Base-by-base conservation (phyloP, 2,329 filamentous ascomycete species). In the Microdochium nivale region DNA sequence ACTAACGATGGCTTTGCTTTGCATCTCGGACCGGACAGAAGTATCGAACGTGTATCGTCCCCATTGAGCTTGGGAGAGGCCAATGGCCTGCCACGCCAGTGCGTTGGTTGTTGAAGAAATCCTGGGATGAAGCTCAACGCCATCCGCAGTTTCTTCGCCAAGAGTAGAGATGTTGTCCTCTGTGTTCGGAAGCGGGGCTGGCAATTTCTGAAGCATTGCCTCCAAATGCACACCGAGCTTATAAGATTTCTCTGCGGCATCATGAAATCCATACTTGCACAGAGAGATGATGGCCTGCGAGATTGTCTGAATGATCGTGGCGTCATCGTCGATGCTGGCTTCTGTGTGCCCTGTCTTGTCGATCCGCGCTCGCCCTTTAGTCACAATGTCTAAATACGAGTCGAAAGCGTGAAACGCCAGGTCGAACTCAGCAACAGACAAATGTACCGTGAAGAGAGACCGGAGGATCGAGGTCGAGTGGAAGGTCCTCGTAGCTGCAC, bases 391-490 rank as follows among this genome's bases (percentile, higher is more conserved):
- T 35, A 95, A 75, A 66, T 97, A 99, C 1, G 91, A 91, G 65
- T 95, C 87, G 56, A 96, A 88, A 0, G 94, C 88, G 63, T 90
- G 90, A 66, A 95, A 84, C 1, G 91, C 91, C 48, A 97, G 74
- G 52, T 96, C 89, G 58, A 96, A 97, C 59, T 99, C 92, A 9
- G 90, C 90, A 19, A 96, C 76, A 2, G 90, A 81, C 19, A 92
- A 76, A 66, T 99, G 94, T 2, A 96, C 86, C 11, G 83, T 86
- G 64, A 97, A 97, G 0, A 99, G 76, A 60, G 91, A 82, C 53
- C 92, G 80, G 27, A 99, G 73, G 55, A 97, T 88, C 10, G 90
- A 75, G 1, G 92, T 95, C 1, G 94, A 99, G 68, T 99, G 94
- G 63, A 94, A 99, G 0, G 91, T 96, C 67, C 94, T 96, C 10